Percentiles rank a stretch among this genome's conserved stretches.
These are phyloP conservation scores for Dictyostelium brefeldianum DNA, from an alignment of 78 protist species.

Conservation along the genomic window DNA sequence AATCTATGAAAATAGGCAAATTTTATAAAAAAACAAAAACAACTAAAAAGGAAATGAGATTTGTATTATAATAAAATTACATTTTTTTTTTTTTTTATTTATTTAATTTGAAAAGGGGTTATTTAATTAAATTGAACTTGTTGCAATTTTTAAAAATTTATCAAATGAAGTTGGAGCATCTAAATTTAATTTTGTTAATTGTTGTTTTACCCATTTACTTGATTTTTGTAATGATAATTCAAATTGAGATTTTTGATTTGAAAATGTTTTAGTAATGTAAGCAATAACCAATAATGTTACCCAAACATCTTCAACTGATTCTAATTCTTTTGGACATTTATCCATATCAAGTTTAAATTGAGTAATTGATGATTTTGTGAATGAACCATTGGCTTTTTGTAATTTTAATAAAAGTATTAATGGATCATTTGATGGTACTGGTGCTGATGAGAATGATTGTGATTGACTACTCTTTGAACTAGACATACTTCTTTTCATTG, in stretches of 20 bases:
- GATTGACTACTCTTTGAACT: too few relatives aligned
- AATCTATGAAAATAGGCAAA: too few relatives aligned
- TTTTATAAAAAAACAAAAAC: too few relatives aligned
- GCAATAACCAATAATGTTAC: constrained; percentile 38
- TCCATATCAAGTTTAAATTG: neutral
- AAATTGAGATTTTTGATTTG: constrained; percentile 34
- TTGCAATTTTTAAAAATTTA: neutral
- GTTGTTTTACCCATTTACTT: constrained; percentile 45
- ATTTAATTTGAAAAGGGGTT: too few relatives aligned
- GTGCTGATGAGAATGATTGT: neutral
- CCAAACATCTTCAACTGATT: constrained; percentile 22
- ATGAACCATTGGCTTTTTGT: constrained; percentile 66
- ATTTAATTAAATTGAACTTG: neutral
- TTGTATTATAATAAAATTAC: too few relatives aligned
- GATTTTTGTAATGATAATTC: constrained; percentile 38
- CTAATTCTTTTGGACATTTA: neutral
- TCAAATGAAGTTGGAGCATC: neutral
- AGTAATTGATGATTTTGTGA: neutral
- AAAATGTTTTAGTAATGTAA: neutral
- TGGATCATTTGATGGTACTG: neutral
- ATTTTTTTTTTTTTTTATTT: too few relatives aligned
- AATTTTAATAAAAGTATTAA: constrained; percentile 15
- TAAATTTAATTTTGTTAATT: neutral
- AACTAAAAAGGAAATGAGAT: too few relatives aligned
- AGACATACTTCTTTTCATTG: too few relatives aligned